Evolutionary conservation across 2,329 filamentous ascomycete genomes (phyloP).

Genomic region (Basipetospora chlamydospora): DNA sequence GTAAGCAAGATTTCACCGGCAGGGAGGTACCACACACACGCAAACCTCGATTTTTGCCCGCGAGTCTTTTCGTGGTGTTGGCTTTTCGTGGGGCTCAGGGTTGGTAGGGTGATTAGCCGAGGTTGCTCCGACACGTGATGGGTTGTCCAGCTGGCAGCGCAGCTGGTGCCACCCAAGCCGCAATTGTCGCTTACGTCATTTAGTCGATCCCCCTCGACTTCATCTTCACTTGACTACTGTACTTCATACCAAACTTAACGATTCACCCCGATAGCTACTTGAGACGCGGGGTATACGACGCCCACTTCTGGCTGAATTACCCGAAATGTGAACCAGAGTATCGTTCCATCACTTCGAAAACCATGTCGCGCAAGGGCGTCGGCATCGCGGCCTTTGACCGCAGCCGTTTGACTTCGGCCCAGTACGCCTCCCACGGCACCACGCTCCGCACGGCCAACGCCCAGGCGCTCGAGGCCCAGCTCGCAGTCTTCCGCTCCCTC

Average conservation of each 20-base stretch:
- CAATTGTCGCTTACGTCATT: too few relatives aligned
- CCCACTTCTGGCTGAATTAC: too few relatives aligned
- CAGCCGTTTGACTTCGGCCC: conserved; percentile 68
- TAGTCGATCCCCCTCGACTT: too few relatives aligned
- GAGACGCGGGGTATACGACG: too few relatives aligned
- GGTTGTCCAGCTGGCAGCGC: too few relatives aligned
- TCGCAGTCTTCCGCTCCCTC: conserved; percentile 88
- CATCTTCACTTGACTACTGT: too few relatives aligned
- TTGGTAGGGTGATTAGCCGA: conserved; percentile 2
- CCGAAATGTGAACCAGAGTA: background rate
- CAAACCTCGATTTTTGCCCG: conserved; percentile 4
- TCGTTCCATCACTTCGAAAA: conserved; percentile 3
- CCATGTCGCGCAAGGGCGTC: conserved; percentile 65
- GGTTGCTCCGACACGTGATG: conserved; percentile 4
- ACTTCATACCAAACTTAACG: too few relatives aligned
- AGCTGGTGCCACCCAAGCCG: background rate
- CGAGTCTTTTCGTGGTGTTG: conserved; percentile 3
- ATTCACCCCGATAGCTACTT: too few relatives aligned
- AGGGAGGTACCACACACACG: conserved; percentile 1
- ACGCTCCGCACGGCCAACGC: conserved; percentile 74
- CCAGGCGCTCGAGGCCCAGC: conserved; percentile 76
- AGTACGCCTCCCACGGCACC: conserved; percentile 82
- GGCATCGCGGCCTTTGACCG: conserved; percentile 85
- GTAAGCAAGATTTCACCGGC: conserved; percentile 4
- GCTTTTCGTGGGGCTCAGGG: conserved; percentile 4